Evolutionary conservation across 176 grass and related monocot species (phyloP).

Genomic region (Rhynchospora breviuscula): DNA sequence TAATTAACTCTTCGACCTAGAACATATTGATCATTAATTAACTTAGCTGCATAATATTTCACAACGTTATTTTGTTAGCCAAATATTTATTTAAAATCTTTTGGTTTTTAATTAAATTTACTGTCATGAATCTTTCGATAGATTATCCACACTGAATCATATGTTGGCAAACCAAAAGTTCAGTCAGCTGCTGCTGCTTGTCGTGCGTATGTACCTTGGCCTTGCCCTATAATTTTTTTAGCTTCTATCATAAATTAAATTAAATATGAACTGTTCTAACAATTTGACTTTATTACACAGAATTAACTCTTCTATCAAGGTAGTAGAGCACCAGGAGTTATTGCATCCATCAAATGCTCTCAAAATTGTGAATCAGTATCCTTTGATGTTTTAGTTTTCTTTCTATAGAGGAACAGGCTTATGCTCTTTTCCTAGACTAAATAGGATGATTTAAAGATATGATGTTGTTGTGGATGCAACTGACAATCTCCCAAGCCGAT

Average conservation of each 20-base stretch:
- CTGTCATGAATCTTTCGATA: slow-evolving; percentile 34
- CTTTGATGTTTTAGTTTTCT: slow-evolving; percentile 33
- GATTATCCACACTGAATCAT: slow-evolving; percentile 90
- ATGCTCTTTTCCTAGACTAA: slow-evolving; percentile 53
- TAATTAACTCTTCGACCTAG: background rate
- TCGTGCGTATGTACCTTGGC: slow-evolving; percentile 54
- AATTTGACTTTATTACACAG: slow-evolving; percentile 39
- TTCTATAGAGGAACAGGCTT: background rate
- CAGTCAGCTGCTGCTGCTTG: slow-evolving; percentile 86
- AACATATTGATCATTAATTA: background rate
- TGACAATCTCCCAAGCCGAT: slow-evolving; percentile 82
- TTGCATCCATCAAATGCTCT: slow-evolving; percentile 70
- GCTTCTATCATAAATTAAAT: background rate
- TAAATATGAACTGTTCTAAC: background rate
- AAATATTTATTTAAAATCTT: background rate
- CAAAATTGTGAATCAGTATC: slow-evolving; percentile 75
- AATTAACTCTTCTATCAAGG: slow-evolving; percentile 84
- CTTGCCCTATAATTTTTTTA: slow-evolving; percentile 5
- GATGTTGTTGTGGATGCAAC: slow-evolving; percentile 94
- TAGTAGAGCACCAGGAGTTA: slow-evolving; percentile 66
- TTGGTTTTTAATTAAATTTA: slow-evolving; percentile 15
- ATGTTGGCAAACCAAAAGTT: slow-evolving; percentile 73
- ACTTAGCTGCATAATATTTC: background rate
- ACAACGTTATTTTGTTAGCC: background rate
- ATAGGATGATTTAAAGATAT: slow-evolving; percentile 51